Percentiles rank a stretch among this genome's conserved stretches.
Conservation (phyloP, 2,329 filamentous ascomycete species). For the Phoma sp. region DNA sequence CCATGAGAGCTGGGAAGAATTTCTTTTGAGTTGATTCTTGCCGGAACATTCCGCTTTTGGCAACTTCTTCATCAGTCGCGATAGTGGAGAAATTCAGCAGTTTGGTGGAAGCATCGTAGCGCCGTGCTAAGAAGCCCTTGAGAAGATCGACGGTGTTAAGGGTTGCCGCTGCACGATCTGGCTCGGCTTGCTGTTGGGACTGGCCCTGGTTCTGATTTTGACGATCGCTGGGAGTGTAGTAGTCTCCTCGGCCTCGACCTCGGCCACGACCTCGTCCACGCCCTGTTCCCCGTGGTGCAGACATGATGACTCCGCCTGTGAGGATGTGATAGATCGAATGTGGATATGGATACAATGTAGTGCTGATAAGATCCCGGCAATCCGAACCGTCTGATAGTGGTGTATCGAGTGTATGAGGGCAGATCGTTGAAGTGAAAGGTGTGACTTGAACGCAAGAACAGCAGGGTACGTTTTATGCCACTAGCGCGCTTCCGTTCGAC, state of each 20-base stretch:
- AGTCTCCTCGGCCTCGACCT: constrained; percentile 28
- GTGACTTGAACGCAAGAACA: background rate
- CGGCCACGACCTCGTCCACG: constrained; percentile 28
- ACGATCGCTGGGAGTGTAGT: constrained; percentile 23
- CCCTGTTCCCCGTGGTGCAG: constrained; percentile 23
- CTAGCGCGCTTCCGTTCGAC: constrained; percentile 2
- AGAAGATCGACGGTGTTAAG: constrained; percentile 65
- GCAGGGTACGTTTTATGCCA: constrained; percentile 12
- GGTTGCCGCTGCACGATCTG: constrained; percentile 36
- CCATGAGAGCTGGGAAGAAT: constrained; percentile 91
- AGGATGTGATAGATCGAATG: background rate
- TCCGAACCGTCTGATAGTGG: background rate
- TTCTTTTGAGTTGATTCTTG: constrained; percentile 76
- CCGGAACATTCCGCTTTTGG: constrained; percentile 77
- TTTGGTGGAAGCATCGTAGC: constrained; percentile 75
- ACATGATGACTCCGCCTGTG: constrained; percentile 10
- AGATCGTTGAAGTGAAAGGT: background rate
- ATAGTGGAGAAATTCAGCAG: constrained; percentile 84
- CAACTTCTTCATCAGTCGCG: constrained; percentile 72
- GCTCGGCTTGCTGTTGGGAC: constrained; percentile 83
- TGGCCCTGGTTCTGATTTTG: constrained; percentile 42
- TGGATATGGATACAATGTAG: background rate
- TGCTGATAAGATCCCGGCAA: no score
- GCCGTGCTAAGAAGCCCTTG: constrained; percentile 71
- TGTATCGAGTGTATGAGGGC: background rate